Conservation (phyloP, 2,329 filamentous ascomycete genomes). For the Trichoderma gracile region DNA sequence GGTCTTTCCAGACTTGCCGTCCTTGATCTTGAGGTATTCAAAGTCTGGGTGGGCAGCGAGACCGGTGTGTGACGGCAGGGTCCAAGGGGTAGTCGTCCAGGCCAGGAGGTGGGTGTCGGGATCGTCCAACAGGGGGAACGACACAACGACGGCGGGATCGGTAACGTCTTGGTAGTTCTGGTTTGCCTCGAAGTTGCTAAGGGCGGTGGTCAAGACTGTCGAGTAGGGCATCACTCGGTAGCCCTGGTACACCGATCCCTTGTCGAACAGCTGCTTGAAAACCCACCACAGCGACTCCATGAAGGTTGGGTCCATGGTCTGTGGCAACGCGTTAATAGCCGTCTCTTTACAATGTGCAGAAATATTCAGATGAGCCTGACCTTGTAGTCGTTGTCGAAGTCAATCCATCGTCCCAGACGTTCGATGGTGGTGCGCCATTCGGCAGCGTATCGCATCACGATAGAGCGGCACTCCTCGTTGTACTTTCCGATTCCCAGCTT, state of each 20-base stretch:
- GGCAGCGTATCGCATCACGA: conserved; percentile 85
- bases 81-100: conserved; percentile 90
- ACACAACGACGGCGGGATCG: conserved; percentile 85
- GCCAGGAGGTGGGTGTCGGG: conserved; percentile 74
- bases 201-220: conserved; percentile 81
- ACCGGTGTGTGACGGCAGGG: conserved; percentile 75
- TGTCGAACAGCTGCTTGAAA: conserved; percentile 90
- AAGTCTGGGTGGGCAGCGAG: conserved; percentile 79
- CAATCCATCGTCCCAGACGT: conserved; percentile 89
- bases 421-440: conserved; percentile 92
- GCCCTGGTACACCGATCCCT: conserved; percentile 84
- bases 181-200: conserved; percentile 91
- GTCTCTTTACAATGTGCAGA: background rate
- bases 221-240: conserved; percentile 95
- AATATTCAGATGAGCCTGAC: conserved; percentile 40
- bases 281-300: conserved; percentile 99
- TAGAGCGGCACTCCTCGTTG: conserved; percentile 86
- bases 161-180: conserved; percentile 94
- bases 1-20: conserved; percentile 78
- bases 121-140: conserved; percentile 80
- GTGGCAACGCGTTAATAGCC: conserved; percentile 1
- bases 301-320: conserved; percentile 92
- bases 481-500: conserved; percentile 85
- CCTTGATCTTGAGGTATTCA: conserved; percentile 83
- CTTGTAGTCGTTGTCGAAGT: conserved; percentile 98